These are phyloP conservation scores for Furcasterigmium furcatum DNA, from an alignment of 2,329 filamentous ascomycete species.

Conservation along the genomic window DNA sequence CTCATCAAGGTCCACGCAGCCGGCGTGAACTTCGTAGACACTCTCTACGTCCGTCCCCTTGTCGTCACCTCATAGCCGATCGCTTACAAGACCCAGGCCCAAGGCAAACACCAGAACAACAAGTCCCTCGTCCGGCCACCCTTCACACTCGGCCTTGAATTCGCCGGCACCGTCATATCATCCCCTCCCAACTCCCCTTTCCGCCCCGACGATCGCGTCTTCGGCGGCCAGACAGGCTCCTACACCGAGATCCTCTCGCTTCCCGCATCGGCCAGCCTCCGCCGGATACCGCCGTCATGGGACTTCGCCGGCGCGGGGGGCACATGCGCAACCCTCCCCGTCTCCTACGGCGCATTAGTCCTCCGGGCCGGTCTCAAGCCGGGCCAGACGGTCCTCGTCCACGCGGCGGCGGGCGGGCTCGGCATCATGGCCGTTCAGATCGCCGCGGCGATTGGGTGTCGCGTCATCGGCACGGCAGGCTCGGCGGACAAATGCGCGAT, in stretches of 20 bases:
- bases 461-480: conserved; percentile 50
- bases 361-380: conserved; percentile 32
- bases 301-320: conserved; percentile 46
- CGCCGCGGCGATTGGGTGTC: conserved; percentile 47
- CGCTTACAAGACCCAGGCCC: conserved; percentile 26
- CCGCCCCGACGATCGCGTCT: conserved; percentile 46
- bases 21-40: conserved; percentile 58
- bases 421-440: conserved; percentile 55
- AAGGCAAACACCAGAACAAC: conserved; percentile 60
- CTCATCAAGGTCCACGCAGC: conserved; percentile 44
- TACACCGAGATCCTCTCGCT: conserved; percentile 50
- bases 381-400: conserved; percentile 50
- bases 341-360: conserved; percentile 49
- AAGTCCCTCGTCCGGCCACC: conserved; percentile 50
- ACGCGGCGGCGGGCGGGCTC: conserved; percentile 52
- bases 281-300: conserved; percentile 41
- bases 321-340: conserved; percentile 48
- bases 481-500: conserved; percentile 39
- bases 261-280: conserved; percentile 26
- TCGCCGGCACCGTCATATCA: conserved; percentile 47
- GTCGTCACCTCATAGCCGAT: background rate
- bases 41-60: conserved; percentile 41
- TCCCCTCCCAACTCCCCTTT: conserved; percentile 31
- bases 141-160: conserved; percentile 59
- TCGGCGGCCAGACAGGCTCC: conserved; percentile 47